Conservation (phyloP, 345 rosid species). For the Citrus sp. region DNA sequence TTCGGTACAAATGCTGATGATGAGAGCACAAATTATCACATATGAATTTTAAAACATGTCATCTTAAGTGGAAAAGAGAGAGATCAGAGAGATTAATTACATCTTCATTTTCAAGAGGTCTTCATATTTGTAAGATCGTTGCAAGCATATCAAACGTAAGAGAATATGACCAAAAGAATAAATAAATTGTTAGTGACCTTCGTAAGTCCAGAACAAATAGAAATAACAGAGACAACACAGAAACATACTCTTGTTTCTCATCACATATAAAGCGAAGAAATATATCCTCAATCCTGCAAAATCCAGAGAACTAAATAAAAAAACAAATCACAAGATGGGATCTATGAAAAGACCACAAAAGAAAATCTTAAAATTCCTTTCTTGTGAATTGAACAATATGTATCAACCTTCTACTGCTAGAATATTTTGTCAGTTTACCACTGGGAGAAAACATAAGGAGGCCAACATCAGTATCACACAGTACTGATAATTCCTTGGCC, state of each 20-base stretch:
- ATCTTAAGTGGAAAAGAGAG: not conserved
- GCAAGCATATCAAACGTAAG: not conserved
- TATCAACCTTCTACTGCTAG: conserved; percentile 29
- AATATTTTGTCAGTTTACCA: conserved; percentile 21
- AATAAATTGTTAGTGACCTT: not conserved
- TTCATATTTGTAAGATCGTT: conserved; percentile 1
- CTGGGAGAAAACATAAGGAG: conserved; percentile 33
- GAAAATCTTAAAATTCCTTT: not conserved
- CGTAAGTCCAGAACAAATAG: not conserved
- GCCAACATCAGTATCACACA: conserved; percentile 24
- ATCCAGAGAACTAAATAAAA: not conserved
- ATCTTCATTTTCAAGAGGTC: conserved; percentile 17
- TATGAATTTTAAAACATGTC: not conserved
- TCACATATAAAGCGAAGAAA: conserved; percentile 21
- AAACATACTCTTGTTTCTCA: conserved; percentile 11
- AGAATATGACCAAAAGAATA: not conserved
- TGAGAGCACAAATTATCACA: not conserved
- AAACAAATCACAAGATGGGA: not conserved
- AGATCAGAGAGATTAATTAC: conserved; percentile 5
- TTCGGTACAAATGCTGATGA: conserved; percentile 14
- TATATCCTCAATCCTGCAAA: conserved; percentile 28
- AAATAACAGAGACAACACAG: not conserved
- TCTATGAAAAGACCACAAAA: not conserved
- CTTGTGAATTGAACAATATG: not conserved
- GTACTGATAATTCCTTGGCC: conserved; percentile 22